Conservation (phyloP, 495 filamentous ascomycete species). For the Aspergillus cristatus region DNA sequence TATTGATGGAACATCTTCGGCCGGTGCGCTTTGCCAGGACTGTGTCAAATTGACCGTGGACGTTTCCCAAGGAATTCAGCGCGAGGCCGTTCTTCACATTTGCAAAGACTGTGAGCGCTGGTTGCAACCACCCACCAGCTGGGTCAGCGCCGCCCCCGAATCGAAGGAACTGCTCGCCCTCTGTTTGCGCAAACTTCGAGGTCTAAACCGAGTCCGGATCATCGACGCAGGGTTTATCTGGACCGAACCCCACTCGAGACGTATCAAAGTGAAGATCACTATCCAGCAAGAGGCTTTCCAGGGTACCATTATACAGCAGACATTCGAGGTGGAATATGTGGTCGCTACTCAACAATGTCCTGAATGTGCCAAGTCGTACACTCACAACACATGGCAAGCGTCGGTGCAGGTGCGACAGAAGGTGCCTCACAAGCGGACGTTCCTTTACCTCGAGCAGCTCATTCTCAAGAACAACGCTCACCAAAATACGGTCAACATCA, state of each 20-base stretch:
- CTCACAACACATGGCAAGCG: constrained; percentile 82
- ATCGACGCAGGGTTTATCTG: constrained; percentile 95
- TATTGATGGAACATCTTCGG: constrained; percentile 82
- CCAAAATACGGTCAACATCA: constrained; percentile 91
- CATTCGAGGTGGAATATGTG: constrained; percentile 87
- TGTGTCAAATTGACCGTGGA: constrained; percentile 90
- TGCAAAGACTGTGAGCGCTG: constrained; percentile 91
- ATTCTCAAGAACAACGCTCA: constrained; percentile 92
- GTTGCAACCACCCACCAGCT: constrained; percentile 77
- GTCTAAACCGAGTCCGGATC: constrained; percentile 77
- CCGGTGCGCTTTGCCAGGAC: constrained; percentile 85
- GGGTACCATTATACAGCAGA: constrained; percentile 78
- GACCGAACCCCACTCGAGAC: constrained; percentile 91
- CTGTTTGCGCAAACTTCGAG: constrained; percentile 73
- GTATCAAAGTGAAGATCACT: constrained; percentile 87
- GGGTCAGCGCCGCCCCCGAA: constrained; percentile 74
- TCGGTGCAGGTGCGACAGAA: constrained; percentile 92
- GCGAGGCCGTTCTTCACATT: constrained; percentile 72
- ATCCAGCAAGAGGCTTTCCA: constrained; percentile 72
- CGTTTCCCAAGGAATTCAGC: constrained; percentile 71
- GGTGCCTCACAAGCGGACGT: constrained; percentile 94
- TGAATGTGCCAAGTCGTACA: constrained; percentile 90
- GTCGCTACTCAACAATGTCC: constrained; percentile 83
- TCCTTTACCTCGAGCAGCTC: constrained; percentile 91
- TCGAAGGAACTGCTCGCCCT: constrained; percentile 83